These are phyloP conservation scores for Candida multigemmis DNA, from an alignment of 805 yeast genomes.

Conservation along the genomic window DNA sequence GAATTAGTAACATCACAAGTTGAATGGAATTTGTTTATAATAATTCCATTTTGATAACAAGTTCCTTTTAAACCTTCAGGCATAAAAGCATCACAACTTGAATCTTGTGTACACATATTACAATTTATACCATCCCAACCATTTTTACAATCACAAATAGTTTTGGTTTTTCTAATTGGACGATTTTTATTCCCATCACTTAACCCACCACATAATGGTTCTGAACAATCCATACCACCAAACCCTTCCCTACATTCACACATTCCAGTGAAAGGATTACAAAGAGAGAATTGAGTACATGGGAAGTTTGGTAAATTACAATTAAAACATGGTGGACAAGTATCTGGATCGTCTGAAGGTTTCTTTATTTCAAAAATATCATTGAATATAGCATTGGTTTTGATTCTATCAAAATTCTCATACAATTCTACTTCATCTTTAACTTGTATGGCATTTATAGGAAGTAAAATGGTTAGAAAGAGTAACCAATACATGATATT, in stretches of 20 bases:
- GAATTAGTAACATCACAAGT: slow-evolving; percentile 92
- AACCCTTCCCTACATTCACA: slow-evolving; percentile 91
- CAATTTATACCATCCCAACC: slow-evolving; percentile 98
- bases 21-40: slow-evolving; percentile 75
- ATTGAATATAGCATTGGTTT: slow-evolving; percentile 11
- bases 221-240: slow-evolving; percentile 88
- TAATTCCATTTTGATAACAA: slow-evolving; percentile 78
- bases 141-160: slow-evolving; percentile 59
- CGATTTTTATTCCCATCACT: slow-evolving; percentile 52
- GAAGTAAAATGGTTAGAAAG: too few species aligned
- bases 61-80: slow-evolving; percentile 83
- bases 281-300: slow-evolving; percentile 84
- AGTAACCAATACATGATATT: too few species aligned
- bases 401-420: slow-evolving; percentile 11
- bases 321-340: slow-evolving; percentile 90
- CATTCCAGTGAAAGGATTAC: slow-evolving; percentile 80
- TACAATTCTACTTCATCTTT: slow-evolving; percentile 6
- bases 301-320: slow-evolving; percentile 86
- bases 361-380: slow-evolving; percentile 13
- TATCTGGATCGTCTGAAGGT: slow-evolving; percentile 15
- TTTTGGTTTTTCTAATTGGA: slow-evolving; percentile 49
- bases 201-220: slow-evolving; percentile 80
- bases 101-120: slow-evolving; percentile 68
- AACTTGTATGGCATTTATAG: too few species aligned
- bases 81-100: slow-evolving; percentile 76